These are phyloP conservation scores for Pseudotulostoma volvatum DNA, from an alignment of 495 filamentous ascomycete species.

Conservation along the genomic window DNA sequence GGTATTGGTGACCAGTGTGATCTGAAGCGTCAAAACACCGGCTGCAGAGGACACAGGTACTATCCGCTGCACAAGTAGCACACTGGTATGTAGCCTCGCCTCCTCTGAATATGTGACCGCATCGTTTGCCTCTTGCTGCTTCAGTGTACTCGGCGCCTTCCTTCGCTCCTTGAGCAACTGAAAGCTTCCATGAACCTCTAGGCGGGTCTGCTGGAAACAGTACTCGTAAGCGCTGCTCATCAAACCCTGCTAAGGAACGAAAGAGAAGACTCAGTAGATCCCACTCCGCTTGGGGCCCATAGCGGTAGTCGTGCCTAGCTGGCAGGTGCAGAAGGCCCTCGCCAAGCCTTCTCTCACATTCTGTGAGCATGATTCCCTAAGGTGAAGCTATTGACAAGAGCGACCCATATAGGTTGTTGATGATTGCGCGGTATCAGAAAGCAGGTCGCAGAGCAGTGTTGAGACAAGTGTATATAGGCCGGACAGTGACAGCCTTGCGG, in stretches of 20 bases:
- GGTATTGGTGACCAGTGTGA: conserved; percentile 83
- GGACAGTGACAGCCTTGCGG: no score
- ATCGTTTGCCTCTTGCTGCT: conserved; percentile 82
- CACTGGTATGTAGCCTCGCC: conserved; percentile 90
- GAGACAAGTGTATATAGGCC: no score
- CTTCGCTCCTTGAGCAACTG: conserved; percentile 73
- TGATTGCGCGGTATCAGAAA: no score
- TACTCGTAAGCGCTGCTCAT: conserved; percentile 49
- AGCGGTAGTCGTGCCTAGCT: conserved; percentile 49
- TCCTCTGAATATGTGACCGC: conserved; percentile 86
- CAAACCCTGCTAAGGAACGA: conserved; percentile 61
- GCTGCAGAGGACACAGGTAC: conserved; percentile 74
- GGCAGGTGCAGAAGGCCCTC: conserved; percentile 57
- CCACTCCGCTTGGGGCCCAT: conserved; percentile 47
- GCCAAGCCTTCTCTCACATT: conserved; percentile 67
- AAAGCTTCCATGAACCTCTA: conserved; percentile 50
- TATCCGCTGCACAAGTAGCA: conserved; percentile 77
- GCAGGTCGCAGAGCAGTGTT: no score
- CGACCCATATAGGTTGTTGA: no score
- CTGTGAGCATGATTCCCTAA: conserved; percentile 36
- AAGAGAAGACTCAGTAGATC: conserved; percentile 68
- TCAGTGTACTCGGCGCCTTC: conserved; percentile 93
- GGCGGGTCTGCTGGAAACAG: conserved; percentile 69
- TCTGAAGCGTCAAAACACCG: conserved; percentile 91
- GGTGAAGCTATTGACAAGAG: neutral